Evolutionary conservation across 176 grass and related monocot genomes (phyloP), one percentile per base, ranked within the genome.

Genomic region (Hyparrhenia diplandra): DNA sequence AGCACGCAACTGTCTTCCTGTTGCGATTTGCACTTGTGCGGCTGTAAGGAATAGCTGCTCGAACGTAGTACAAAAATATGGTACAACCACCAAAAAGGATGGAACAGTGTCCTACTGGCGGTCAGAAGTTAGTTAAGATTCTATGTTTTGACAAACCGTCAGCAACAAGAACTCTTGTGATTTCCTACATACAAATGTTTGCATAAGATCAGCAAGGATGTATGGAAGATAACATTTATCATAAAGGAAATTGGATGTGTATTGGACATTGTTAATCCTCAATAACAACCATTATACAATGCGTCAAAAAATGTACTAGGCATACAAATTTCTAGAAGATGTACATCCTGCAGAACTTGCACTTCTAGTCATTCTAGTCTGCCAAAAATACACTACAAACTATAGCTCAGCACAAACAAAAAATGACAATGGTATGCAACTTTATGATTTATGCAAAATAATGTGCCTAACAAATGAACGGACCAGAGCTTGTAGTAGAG

Each of bases 51-150:
- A 73, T 69, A 16, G 29, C 74, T 67, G 51, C 42, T 24, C 20
- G 16, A 73, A 14, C 28, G 39, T 32, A 57, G 24, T 84, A 47
- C 43, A 30, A 49, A 32, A 83, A 35, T 35, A 35, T 42, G 42
- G 23, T 87, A 91, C 71, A 91, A 35, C 25, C 82, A 11, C 57
- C 5, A 85, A 80, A 80, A 71, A 23, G 66, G 51, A 52, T 18
- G 75, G 28, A 83, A 67, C 27, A n/a, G 17, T 74, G 31, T 27
- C 74, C 28, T 41, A 80, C 8, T 67, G 27, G 2, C 8, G 24
- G 51, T 94, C 82, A 94, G 65, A 94, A 91, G 67, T 91, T 97
- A 66, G 72, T 91, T 81, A 97, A 76, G 18, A 97, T 93, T 82
- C 37, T 94, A 42, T 90, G 89, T 80, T 91, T 94, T 3, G 87